These are phyloP conservation scores for Monotropa hypopitys DNA, from an alignment of 179 eudicot species.

Conservation along the genomic window DNA sequence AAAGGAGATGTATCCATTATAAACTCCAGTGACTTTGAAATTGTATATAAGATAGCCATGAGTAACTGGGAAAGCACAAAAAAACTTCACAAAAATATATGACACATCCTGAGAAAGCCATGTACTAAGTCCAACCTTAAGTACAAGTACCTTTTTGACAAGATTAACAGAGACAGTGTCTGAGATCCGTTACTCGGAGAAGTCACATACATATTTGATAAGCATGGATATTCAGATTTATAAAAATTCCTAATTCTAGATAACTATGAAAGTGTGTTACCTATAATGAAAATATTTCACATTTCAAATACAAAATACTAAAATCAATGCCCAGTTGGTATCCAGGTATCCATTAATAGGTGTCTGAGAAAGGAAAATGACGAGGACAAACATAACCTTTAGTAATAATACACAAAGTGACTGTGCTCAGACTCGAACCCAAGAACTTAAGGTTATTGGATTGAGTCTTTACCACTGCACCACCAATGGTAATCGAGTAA, in stretches of 20 bases:
- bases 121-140: background rate
- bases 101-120: background rate
- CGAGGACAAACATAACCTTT: no score
- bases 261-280: background rate
- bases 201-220: background rate
- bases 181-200: slow-evolving; percentile 1
- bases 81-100: background rate
- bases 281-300: no score
- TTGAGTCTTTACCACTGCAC: no score
- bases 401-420: no score
- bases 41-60: background rate
- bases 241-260: background rate
- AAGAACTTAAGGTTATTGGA: no score
- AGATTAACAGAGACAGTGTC: background rate
- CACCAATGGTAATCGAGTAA: no score
- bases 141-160: background rate
- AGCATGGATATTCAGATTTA: background rate
- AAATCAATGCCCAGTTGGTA: no score
- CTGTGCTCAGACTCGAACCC: no score
- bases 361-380: no score
- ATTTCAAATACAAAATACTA: background rate
- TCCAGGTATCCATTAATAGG: no score
- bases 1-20: slow-evolving; percentile 4
- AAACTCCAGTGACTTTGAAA: slow-evolving; percentile 3
- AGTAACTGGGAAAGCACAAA: background rate